These are phyloP conservation scores for Castanospermum australe DNA, from an alignment of 306 rosid genomes.

Conservation along the genomic window DNA sequence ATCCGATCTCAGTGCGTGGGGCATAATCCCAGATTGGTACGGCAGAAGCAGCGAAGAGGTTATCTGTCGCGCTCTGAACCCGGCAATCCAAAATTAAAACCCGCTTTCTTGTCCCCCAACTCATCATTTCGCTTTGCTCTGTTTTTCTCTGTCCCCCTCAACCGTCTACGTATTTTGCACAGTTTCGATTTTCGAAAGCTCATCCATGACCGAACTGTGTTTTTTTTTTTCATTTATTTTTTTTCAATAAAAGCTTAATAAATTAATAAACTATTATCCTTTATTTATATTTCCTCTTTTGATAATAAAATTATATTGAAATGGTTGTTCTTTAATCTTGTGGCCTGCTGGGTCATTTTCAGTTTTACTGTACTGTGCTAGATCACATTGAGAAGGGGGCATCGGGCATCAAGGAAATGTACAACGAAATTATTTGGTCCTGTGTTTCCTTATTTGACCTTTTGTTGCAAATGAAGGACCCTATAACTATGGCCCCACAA, in stretches of 20 bases:
- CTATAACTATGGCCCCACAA: background rate
- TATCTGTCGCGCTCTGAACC: slow-evolving; percentile 35
- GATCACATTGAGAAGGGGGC: background rate
- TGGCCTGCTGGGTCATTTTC: background rate
- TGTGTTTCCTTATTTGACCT: slow-evolving; percentile 25
- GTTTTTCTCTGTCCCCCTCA: slow-evolving; percentile 52
- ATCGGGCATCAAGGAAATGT: background rate
- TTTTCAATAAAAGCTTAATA: background rate
- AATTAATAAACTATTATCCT: too few relatives aligned
- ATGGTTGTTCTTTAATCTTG: background rate
- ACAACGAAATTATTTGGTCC: too few relatives aligned
- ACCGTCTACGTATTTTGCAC: slow-evolving; percentile 14
- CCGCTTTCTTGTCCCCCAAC: slow-evolving; percentile 62
- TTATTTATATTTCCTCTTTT: background rate
- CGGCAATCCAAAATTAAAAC: slow-evolving; percentile 51
- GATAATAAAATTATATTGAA: background rate
- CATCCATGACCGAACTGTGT: background rate
- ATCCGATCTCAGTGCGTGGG: background rate
- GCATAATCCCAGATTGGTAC: background rate
- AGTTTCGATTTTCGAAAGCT: background rate
- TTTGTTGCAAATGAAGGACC: slow-evolving; percentile 19
- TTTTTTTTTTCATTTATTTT: background rate
- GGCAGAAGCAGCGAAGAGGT: slow-evolving; percentile 14
- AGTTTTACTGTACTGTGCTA: background rate
- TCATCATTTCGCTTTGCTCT: slow-evolving; percentile 42